Conservation (phyloP, 495 filamentous ascomycete species). For the Penicillium steckii region DNA sequence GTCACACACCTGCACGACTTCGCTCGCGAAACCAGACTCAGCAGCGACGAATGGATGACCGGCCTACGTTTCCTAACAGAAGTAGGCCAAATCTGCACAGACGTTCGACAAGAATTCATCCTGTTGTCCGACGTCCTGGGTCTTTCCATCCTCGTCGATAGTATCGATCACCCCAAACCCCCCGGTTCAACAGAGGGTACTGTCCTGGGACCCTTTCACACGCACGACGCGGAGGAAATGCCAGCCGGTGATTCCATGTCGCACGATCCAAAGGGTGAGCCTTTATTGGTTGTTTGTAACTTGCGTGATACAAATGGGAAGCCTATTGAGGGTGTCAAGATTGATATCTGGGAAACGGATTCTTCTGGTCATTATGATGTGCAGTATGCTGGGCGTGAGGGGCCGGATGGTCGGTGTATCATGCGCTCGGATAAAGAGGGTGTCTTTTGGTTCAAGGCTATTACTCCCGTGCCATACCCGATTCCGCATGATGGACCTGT, state of each 20-base stretch:
- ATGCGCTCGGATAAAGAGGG: conserved; percentile 71
- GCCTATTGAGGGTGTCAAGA: conserved; percentile 67
- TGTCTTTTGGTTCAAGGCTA: conserved; percentile 83
- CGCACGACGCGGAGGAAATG: conserved; percentile 74
- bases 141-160: conserved; percentile 85
- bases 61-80: conserved; percentile 68
- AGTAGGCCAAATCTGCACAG: conserved; percentile 70
- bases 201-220: conserved; percentile 92
- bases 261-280: conserved; percentile 55
- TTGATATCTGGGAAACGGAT: conserved; percentile 96
- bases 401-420: conserved; percentile 78
- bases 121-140: conserved; percentile 90
- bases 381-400: conserved; percentile 67
- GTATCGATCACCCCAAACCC: conserved; percentile 89
- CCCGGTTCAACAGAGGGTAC: conserved; percentile 76
- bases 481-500: conserved; percentile 91
- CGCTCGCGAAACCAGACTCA: conserved; percentile 75
- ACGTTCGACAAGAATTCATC: conserved; percentile 88
- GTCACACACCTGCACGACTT: conserved; percentile 83
- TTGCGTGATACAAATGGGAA: conserved; percentile 66
- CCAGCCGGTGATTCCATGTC: conserved; percentile 67
- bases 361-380: conserved; percentile 86
- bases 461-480: conserved; percentile 84
- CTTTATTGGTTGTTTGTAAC: conserved; percentile 74
- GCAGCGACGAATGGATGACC: conserved; percentile 76